These are phyloP conservation scores for Tripterygium wilfordii DNA, from an alignment of 177 flowering plant species.

Conservation along the genomic window DNA sequence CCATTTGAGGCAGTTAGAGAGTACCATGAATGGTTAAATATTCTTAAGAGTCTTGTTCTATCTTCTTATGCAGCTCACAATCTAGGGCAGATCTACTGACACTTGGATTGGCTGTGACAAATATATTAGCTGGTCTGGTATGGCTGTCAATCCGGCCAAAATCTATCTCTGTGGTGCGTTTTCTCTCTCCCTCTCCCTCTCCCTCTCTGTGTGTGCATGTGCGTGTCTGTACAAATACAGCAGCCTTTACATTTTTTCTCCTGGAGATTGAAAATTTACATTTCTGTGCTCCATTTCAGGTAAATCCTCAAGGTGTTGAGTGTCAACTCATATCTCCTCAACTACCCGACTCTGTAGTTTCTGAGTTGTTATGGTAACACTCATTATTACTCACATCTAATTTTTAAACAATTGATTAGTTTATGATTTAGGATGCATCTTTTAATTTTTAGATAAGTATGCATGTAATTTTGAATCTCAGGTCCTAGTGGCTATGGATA, in stretches of 20 bases:
- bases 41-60: too few species aligned
- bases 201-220: too few species aligned
- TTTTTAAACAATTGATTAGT: not conserved
- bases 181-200: too few species aligned
- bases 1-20: too few species aligned
- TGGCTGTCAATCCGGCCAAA: conserved; percentile 92
- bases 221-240: too few species aligned
- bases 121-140: conserved; percentile 71
- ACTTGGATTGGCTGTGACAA: conserved; percentile 84
- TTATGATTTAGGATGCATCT: too few species aligned
- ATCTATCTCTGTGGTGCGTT: conserved; percentile 48
- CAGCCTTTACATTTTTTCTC: too few species aligned
- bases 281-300: conserved; percentile 41
- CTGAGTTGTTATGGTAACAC: conserved; percentile 69
- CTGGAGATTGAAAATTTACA: too few species aligned
- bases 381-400: not conserved
- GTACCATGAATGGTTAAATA: too few species aligned
- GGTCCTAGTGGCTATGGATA: too few species aligned
- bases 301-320: conserved; percentile 64
- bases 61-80: conserved; percentile 71
- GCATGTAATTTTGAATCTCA: too few species aligned
- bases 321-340: conserved; percentile 42
- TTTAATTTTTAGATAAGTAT: too few species aligned
- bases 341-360: conserved; percentile 47
- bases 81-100: conserved; percentile 89